These are phyloP conservation scores for Gyromitra esculenta DNA, from an alignment of 2,329 filamentous ascomycete genomes.

Conservation along the genomic window DNA sequence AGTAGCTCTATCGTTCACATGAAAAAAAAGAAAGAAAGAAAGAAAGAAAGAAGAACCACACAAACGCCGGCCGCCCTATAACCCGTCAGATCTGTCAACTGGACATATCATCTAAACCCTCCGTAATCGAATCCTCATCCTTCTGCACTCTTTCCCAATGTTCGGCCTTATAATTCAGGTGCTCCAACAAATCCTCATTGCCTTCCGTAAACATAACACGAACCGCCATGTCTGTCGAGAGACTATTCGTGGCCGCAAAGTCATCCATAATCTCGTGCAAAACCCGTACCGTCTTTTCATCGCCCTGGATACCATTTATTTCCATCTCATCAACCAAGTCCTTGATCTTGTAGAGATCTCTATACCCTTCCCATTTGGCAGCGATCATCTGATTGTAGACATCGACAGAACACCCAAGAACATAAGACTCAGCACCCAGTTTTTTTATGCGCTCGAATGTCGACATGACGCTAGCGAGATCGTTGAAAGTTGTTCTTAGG, in stretches of 20 bases:
- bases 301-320: conserved; percentile 56
- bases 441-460: conserved; percentile 56
- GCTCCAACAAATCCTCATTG: conserved; percentile 14
- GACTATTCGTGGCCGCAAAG: conserved; percentile 3
- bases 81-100: not conserved
- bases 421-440: conserved; percentile 56
- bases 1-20: not conserved
- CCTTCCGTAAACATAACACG: conserved; percentile 34
- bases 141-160: conserved; percentile 11
- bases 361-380: conserved; percentile 56
- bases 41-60: not conserved
- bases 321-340: conserved; percentile 58
- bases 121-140: not conserved
- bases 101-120: conserved; percentile 14
- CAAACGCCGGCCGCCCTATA: not conserved
- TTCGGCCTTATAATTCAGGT: conserved; percentile 5
- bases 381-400: conserved; percentile 57
- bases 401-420: conserved; percentile 55
- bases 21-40: not conserved
- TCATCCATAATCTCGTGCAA: conserved; percentile 42
- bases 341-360: conserved; percentile 54
- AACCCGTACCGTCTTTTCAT: conserved; percentile 53
- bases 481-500: conserved; percentile 53
- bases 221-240: not conserved
- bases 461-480: conserved; percentile 53